Base-by-base conservation (phyloP, 805 yeast species). In the Teunomyces gatunensis region DNA sequence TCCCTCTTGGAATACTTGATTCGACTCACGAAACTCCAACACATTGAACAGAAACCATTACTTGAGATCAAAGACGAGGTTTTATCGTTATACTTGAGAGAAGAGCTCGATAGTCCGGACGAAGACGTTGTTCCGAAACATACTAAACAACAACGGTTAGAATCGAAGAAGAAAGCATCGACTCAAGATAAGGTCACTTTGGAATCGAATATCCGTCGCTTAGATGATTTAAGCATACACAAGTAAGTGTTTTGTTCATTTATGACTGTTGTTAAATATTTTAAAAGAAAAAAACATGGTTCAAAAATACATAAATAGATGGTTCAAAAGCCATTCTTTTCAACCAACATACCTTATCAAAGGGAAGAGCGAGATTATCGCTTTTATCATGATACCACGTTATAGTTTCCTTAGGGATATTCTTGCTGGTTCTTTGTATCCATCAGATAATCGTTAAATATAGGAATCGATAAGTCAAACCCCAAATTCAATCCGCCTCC, bases 51-150 rank as follows among this genome's bases (percentile, higher is more conserved):
- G 50, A 66, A 60, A 21, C 71, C 83, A 1, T 63, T 85, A 3
- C 57, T 80, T 6, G 67, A 78, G 6, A 77, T 82, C 7, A 75
- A 77, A n/a, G 94, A 87, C 58, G 92, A 87, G 59, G 73, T 84
- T 29, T 65, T 87, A 9, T 64, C 82, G 3, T 56, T 83, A 1
- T 87, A 84, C 53, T 64, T 87, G 15, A 73, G 78, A 40, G 88
- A 86, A 54, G 88, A 84, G 48, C 66, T 65, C 17, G 45, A 45
- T 17, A 15, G 9, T 12, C 17, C 39, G 17, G 25, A 20, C 12
- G 21, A 18, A 11, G n/a, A 23, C 11, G 18, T 39, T 15, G 48
- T 59, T 10, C 67, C 65, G 1, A 47, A 53, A 28, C 51, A 51
- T 32, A 49, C 55, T 15, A 44, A 52, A 42, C 55, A 54, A 39